phyloP scores from a whole-genome alignment of 768 basidiomycete genomes.

The Leccinum rimulosum region DNA sequence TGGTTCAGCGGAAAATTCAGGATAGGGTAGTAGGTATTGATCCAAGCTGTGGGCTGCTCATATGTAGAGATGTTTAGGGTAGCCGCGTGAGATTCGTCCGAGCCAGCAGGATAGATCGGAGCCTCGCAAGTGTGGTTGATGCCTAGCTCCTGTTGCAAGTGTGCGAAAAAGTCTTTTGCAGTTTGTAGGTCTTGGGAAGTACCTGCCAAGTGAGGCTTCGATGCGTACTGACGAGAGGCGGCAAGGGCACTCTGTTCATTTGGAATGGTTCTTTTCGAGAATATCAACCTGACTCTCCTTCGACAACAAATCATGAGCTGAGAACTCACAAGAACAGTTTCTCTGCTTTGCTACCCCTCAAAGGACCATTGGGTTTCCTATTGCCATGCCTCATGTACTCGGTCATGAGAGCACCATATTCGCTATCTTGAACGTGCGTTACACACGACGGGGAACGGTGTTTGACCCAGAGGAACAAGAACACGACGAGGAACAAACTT shows the following conservation, averaged over 20 bases:
- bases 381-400: constrained; percentile 20
- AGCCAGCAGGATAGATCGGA: constrained; percentile 58
- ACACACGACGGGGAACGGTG: not conserved
- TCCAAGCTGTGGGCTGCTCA: constrained; percentile 51
- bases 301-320: not conserved
- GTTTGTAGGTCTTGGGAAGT: constrained; percentile 53
- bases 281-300: not conserved
- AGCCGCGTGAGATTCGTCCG: constrained; percentile 48
- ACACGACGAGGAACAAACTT: constrained; percentile 5
- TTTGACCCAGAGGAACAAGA: constrained; percentile 17
- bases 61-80: constrained; percentile 46
- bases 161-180: constrained; percentile 50
- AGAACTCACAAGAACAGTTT: constrained; percentile 42
- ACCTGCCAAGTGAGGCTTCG: constrained; percentile 62
- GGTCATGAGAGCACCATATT: constrained; percentile 12
- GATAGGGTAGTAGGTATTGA: constrained; percentile 71
- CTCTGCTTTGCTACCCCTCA: constrained; percentile 40
- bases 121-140: constrained; percentile 28
- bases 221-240: constrained; percentile 51
- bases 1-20: constrained; percentile 65
- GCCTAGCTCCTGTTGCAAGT: constrained; percentile 52
- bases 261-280: constrained; percentile 47
- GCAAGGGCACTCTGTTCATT: constrained; percentile 46
- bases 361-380: constrained; percentile 14
- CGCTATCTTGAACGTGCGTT: constrained; percentile 9